Conservation (phyloP, 257 asterid genomes). For the Nicotiana otophora region DNA sequence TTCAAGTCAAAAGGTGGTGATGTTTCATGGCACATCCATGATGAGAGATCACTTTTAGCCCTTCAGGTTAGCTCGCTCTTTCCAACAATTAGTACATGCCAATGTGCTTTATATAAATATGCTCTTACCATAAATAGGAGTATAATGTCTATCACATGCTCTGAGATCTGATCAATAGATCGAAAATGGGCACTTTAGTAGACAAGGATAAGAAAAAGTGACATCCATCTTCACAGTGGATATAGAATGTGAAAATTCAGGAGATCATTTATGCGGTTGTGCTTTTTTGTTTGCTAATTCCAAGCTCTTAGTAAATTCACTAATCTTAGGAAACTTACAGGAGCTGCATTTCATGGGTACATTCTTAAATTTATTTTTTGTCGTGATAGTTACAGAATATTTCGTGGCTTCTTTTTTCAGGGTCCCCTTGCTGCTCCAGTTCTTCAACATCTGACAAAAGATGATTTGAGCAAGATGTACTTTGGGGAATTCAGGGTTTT, state of each 20-base stretch:
- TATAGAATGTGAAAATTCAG: not conserved
- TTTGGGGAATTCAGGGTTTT: conserved; percentile 72
- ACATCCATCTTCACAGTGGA: not conserved
- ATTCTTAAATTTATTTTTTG: not conserved
- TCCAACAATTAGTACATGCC: not conserved
- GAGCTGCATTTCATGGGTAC: not conserved
- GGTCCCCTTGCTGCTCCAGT: conserved; percentile 97
- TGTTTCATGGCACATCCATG: conserved; percentile 98
- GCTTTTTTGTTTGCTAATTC: not conserved
- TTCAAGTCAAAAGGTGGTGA: conserved; percentile 86
- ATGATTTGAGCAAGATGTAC: conserved; percentile 84
- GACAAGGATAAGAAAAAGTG: not conserved
- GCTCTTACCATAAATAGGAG: not conserved
- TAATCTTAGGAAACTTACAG: not conserved
- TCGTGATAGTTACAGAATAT: not conserved
- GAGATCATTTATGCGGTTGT: not conserved
- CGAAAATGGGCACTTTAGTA: not conserved
- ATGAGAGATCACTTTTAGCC: conserved; percentile 89
- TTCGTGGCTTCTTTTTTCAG: conserved; percentile 36
- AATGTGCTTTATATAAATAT: not conserved
- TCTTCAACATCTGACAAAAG: conserved; percentile 82
- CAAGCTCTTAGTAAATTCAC: not conserved
- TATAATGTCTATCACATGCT: not conserved
- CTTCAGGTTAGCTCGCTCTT: conserved; percentile 55
- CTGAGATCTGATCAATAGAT: not conserved